Evolutionary conservation across 768 basidiomycete genomes (phyloP), one percentile per base, ranked within the genome.

Genomic region (Mycena chlorophos): DNA sequence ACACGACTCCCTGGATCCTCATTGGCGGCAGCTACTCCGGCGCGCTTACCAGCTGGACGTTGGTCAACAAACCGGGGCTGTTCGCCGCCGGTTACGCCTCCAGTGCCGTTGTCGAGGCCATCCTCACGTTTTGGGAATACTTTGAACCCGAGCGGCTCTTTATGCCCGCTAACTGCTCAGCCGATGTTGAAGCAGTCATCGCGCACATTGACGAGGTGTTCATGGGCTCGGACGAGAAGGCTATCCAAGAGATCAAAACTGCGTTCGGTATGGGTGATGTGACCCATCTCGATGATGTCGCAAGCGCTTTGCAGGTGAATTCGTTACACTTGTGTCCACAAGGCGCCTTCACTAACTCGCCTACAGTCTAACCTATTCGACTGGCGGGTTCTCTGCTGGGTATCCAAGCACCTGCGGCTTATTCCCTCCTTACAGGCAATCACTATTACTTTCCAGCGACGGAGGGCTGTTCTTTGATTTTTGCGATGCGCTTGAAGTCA

Each of bases 131-230:
- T 64, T 88, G 85, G 85, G 74, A 73, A 58, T 91, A 89, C 63
- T 89, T 87, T 67, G 87, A 88, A 56, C 87, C 87, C 13, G 81
- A 87, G 60, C 82, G 82, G 16, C 73, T 80, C 60, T 71, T 81
- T 63, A 89, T 88, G 86, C 84, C 87, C 2, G 48, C 63, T 58
- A 90, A 91, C 67, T 91, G 89, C 69, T 88, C 87, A 6, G 79
- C 85, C 0, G 89, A 91, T 63, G 78, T 89, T 27, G 72, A 87
- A 66, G 78, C 78, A 4, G 86, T 85, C 16, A 78, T 89, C 51
- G 64, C 77, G 4, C 78, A 87, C 60, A 70, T 89, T 34, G 88
- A 89, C 63, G 49, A 75, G 55, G 72, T 75, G 23, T 83, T 87
- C 60, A 68, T 69, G 0, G 71, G 71, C 3, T 73, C 73, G 1